Percentiles rank a stretch among this genome's conserved stretches.
Evolutionary conservation across 495 filamentous ascomycete species (phyloP).

Genomic region (Rostrohypoxylon terebratum): DNA sequence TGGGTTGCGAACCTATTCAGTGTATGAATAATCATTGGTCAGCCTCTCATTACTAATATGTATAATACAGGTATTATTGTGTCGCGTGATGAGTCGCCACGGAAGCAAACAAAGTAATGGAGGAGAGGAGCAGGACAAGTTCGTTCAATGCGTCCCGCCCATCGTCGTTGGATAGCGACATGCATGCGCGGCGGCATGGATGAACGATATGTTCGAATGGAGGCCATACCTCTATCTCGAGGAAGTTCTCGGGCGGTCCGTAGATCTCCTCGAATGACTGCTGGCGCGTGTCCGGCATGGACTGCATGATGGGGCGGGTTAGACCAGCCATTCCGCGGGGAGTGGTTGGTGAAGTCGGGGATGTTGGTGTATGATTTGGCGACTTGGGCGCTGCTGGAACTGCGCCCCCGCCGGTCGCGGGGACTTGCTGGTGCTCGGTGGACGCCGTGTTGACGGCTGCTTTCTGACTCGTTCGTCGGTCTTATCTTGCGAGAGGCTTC

Average conservation of each 20-base stretch:
- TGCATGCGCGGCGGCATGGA: background rate
- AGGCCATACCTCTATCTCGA: slow-evolving; percentile 89
- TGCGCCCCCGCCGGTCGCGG: slow-evolving; percentile 40
- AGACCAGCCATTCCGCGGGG: slow-evolving; percentile 57
- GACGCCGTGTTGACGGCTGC: slow-evolving; percentile 58
- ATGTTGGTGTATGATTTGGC: slow-evolving; percentile 43
- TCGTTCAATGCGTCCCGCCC: background rate
- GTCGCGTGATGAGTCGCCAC: slow-evolving; percentile 21
- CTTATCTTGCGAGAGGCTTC: slow-evolving; percentile 27
- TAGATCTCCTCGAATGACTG: slow-evolving; percentile 99
- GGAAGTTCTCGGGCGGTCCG: slow-evolving; percentile 96
- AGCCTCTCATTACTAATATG: background rate
- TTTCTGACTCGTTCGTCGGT: slow-evolving; percentile 34
- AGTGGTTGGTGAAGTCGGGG: slow-evolving; percentile 30
- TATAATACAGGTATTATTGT: slow-evolving; percentile 22
- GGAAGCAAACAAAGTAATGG: slow-evolving; percentile 7
- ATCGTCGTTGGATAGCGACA: background rate
- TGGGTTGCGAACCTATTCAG: slow-evolving; percentile 84
- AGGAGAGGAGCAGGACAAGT: background rate
- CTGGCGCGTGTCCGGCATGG: slow-evolving; percentile 84
- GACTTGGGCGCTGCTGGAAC: slow-evolving; percentile 50
- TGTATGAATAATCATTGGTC: slow-evolving; percentile 3
- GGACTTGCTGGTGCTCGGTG: slow-evolving; percentile 42
- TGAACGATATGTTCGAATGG: background rate
- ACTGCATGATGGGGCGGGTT: slow-evolving; percentile 74